Base-by-base conservation (phyloP, 140 eudicot genomes). In the Anethum foeniculum region DNA sequence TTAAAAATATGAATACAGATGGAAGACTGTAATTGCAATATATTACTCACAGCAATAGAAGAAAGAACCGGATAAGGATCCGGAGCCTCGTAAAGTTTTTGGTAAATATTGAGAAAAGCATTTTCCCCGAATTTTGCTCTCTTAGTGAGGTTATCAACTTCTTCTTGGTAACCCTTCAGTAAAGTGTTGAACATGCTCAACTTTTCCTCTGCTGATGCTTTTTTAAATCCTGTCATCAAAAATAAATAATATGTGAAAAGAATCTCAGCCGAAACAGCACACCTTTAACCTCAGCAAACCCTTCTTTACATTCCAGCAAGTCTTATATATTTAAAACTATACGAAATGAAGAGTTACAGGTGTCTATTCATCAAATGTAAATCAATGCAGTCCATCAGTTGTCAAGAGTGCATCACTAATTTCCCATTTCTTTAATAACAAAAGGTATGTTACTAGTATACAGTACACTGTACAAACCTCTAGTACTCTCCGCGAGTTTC, bases 101-200 rank as follows among this genome's bases (percentile, higher is more conserved):
- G 98, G 83, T 94, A 94, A 41, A 94, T 92, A 79, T 92, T 94
- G 75, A 94, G 97, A 62, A 94, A 94, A 60, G 98, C 97, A 94
- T 94, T 94, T 89, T 94, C 98, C 56, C 97, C 98, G 81, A 89
- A 94, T 79, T 94, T 94, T 0, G 98, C 98, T 85, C 98, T 84
- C 80, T 94, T 94, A 14, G 98, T 94, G 83, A 94, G 93, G 83
- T 94, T 94, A 86, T 94, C 98, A 80, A 94, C 97, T 85, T 94
- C 98, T 84, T 94, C 98, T 80, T 94, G 98, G 78, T 94, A 94
- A 73, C 93, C 96, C 81, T 89, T 92, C 4, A 94, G 93, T 81
- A 94, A 89, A 15, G 97, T 87, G 81, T 86, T 92, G 88, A 94
- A 94, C 86, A 88, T 78, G 67, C 56, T 90, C 60, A 90, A 80